Conservation (phyloP, 2,329 filamentous ascomycete genomes). For the Gnomoniopsis sp. region DNA sequence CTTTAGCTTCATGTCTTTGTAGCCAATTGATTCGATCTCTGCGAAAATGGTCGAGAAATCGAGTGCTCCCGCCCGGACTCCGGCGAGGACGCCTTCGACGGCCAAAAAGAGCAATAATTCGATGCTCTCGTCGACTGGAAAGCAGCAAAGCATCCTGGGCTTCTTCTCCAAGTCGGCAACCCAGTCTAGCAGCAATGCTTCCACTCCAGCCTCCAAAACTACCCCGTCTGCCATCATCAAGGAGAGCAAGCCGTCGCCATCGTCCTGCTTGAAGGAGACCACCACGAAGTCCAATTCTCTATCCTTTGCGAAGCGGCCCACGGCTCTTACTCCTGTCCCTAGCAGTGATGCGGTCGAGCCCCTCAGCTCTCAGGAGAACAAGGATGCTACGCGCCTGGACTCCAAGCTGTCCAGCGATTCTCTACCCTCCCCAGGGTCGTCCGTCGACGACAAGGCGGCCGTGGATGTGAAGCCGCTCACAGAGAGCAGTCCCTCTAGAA, state of each 20-base stretch:
- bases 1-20: neutral
- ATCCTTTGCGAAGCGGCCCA: constrained; percentile 34
- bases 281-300: constrained; percentile 41
- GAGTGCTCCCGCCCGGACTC: constrained; percentile 29
- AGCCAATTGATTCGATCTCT: constrained; percentile 1
- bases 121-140: constrained; percentile 40
- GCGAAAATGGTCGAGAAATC: constrained; percentile 15
- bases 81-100: constrained; percentile 30
- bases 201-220: constrained; percentile 23
- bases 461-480: constrained; percentile 34
- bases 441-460: constrained; percentile 33
- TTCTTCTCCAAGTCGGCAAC: constrained; percentile 68
- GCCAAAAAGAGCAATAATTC: constrained; percentile 34
- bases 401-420: constrained; percentile 51
- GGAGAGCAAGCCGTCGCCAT: constrained; percentile 24
- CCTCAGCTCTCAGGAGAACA: constrained; percentile 66
- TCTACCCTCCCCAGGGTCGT: constrained; percentile 37
- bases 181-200: constrained; percentile 34
- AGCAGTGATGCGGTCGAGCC: constrained; percentile 74
- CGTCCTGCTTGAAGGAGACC: constrained; percentile 42
- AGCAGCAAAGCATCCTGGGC: constrained; percentile 71
- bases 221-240: constrained; percentile 23
- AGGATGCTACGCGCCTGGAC: constrained; percentile 37
- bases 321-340: constrained; percentile 67
- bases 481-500: constrained; percentile 73